Evolutionary conservation across 208 protist genomes (phyloP), one percentile per base, ranked within the genome.

Genomic region (Leishmania braziliensis): DNA sequence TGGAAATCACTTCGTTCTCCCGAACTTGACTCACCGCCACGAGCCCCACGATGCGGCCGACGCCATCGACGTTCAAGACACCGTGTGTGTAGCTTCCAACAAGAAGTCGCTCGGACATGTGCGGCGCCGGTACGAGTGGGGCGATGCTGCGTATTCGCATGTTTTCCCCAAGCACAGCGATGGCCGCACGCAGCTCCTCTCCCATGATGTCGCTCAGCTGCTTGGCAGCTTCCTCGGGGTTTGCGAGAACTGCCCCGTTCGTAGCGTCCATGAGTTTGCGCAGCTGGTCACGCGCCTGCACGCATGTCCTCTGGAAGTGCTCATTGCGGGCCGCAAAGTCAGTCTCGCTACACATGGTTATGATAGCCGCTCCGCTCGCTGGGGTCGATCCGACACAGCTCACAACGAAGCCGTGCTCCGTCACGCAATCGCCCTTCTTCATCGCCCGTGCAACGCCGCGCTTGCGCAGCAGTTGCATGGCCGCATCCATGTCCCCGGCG

Each of bases 271-370:
- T 86, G 65, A 92, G 60, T 1, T 16, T 63, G 18, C 77, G 75
- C 62, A 95, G 69, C 33, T 77, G 70, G 14, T 79, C 78, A 75
- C 86, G 84, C 33, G 91, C 89, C 36, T 70, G 78, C 20, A 81
- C 53, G 81, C 92, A 95, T 33, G 81, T 71, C 58, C 78, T 80
- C 80, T 93, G 90, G 74, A 98, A 98, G 74, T 95, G 88, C 75
- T 85, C 79, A 81, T 92, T 96, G 75, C 94, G 91, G 33, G 93
- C 91, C 20, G 95, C 96, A 75, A 98, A 98, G 82, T 98, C 96
- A 1, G 96, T 98, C 70, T 98, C 95, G 79, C 88, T 93, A 86
- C 93, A 96, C 65, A 98, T 77, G 48, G 90, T 93, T 18, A 98
- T 89, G 60, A 97, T 89, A 29, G 88, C 92, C 0, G 86, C 92